Conservation (phyloP, 2,329 filamentous ascomycete genomes). For the Talaromyces sp. region DNA sequence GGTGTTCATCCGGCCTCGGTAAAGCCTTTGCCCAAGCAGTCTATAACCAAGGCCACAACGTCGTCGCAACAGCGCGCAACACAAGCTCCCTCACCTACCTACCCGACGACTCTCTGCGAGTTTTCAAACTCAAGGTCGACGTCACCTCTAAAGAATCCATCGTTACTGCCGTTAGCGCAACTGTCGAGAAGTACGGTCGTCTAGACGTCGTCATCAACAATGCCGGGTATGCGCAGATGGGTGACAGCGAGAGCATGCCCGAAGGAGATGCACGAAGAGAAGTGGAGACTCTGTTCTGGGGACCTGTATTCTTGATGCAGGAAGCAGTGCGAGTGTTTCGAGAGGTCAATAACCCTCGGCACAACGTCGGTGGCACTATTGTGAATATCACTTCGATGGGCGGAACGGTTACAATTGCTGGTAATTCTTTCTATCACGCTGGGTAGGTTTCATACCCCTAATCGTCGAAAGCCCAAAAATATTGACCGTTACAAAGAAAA, state of each 20-base stretch:
- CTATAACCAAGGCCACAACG: constrained; percentile 37
- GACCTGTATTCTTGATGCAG: constrained; percentile 40
- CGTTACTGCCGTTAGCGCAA: constrained; percentile 32
- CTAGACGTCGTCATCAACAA: constrained; percentile 33
- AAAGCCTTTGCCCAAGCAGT: constrained; percentile 40
- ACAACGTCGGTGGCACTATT: constrained; percentile 21
- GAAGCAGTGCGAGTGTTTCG: constrained; percentile 41
- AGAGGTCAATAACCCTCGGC: constrained; percentile 26
- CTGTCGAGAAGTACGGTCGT: constrained; percentile 35
- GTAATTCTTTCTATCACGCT: constrained; percentile 23
- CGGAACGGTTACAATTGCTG: constrained; percentile 22
- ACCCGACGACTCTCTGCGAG: constrained; percentile 33
- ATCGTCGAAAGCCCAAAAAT: background rate
- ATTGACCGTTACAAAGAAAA: constrained; percentile 29
- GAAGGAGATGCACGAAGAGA: constrained; percentile 20
- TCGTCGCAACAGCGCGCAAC: constrained; percentile 52
- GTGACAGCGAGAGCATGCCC: constrained; percentile 22
- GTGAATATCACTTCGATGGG: constrained; percentile 24
- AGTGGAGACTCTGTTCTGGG: constrained; percentile 33
- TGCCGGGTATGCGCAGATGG: constrained; percentile 23
- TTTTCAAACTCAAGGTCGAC: constrained; percentile 49
- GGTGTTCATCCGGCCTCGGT: constrained; percentile 52
- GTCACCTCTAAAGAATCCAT: constrained; percentile 45
- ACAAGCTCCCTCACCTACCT: constrained; percentile 41
- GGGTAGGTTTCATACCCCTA: constrained; percentile 7